Evolutionary conservation across 345 rosid genomes (phyloP).

Genomic region (Punica granatum): DNA sequence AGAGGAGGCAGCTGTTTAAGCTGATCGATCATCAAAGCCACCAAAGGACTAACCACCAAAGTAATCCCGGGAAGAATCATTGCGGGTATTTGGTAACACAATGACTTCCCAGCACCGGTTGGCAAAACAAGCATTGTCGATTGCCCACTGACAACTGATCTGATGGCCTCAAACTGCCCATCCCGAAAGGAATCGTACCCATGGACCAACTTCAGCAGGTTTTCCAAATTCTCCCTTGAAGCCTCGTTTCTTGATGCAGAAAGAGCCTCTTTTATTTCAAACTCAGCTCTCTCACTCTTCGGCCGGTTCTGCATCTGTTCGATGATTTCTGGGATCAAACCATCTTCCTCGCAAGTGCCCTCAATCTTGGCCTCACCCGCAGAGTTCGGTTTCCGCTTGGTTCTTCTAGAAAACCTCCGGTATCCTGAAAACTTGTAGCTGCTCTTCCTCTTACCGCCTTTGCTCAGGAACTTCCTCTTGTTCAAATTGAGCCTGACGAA

Average conservation of each 20-base stretch:
- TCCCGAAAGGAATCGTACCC: constrained; percentile 50
- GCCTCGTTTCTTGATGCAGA: constrained; percentile 37
- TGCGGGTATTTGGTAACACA: constrained; percentile 93
- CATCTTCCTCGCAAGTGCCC: constrained; percentile 37
- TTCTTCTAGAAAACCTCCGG: constrained; percentile 33
- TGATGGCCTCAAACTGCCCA: constrained; percentile 57
- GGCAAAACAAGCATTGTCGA: constrained; percentile 86
- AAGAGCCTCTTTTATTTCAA: constrained; percentile 31
- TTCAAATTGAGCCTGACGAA: constrained; percentile 73
- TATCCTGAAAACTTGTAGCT: constrained; percentile 17
- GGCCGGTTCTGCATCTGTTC: constrained; percentile 15
- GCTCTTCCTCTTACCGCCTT: constrained; percentile 26
- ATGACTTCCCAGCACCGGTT: constrained; percentile 87
- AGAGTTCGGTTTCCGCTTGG: constrained; percentile 29
- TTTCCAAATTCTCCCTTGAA: constrained; percentile 53
- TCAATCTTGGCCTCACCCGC: constrained; percentile 17
- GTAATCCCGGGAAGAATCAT: constrained; percentile 72
- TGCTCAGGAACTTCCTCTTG: constrained; percentile 48
- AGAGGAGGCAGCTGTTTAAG: constrained; percentile 69
- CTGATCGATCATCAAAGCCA: constrained; percentile 95
- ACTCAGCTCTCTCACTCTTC: constrained; percentile 6
- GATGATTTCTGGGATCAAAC: constrained; percentile 29
- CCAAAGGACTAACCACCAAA: constrained; percentile 63
- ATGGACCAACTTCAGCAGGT: constrained; percentile 42
- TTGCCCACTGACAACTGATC: constrained; percentile 50